These are phyloP conservation scores for Neurospora sp. DNA, from an alignment of 495 filamentous ascomycete genomes.

Conservation along the genomic window DNA sequence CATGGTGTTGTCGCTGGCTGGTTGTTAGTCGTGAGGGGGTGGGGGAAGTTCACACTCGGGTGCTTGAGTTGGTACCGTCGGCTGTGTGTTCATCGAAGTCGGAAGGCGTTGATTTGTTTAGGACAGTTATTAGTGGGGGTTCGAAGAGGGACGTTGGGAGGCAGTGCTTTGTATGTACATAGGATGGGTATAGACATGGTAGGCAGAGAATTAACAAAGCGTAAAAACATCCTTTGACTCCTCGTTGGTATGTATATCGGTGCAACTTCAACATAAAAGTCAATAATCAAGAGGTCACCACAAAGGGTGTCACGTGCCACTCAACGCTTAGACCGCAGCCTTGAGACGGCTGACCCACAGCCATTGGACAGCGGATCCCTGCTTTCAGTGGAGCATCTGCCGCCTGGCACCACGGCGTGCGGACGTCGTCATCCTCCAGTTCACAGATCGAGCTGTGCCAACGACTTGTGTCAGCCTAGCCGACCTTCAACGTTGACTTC, in stretches of 20 bases:
- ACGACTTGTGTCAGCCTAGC: neutral
- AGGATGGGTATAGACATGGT: neutral
- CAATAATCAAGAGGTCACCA: neutral
- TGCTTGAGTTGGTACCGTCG: neutral
- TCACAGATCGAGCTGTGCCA: neutral
- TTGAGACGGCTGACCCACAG: neutral
- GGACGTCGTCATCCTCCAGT: neutral
- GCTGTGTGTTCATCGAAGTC: neutral
- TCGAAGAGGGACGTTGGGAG: neutral
- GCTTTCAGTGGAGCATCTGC: neutral
- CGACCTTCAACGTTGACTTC: neutral
- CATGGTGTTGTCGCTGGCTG: neutral
- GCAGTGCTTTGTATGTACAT: neutral
- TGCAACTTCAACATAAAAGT: neutral
- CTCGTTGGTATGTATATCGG: no score
- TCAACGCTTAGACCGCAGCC: neutral
- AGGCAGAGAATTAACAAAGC: neutral
- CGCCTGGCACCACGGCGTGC: neutral
- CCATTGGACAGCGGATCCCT: neutral
- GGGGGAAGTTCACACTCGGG: neutral
- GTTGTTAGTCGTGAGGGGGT: neutral
- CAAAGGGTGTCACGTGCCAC: constrained; percentile 2
- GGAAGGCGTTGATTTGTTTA: neutral
- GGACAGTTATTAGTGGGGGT: neutral
- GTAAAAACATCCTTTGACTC: neutral